Percentiles rank a stretch among this genome's conserved stretches.
phyloP scores from a whole-genome alignment of 305 asterid genomes.

The Salvia sclarea region DNA sequence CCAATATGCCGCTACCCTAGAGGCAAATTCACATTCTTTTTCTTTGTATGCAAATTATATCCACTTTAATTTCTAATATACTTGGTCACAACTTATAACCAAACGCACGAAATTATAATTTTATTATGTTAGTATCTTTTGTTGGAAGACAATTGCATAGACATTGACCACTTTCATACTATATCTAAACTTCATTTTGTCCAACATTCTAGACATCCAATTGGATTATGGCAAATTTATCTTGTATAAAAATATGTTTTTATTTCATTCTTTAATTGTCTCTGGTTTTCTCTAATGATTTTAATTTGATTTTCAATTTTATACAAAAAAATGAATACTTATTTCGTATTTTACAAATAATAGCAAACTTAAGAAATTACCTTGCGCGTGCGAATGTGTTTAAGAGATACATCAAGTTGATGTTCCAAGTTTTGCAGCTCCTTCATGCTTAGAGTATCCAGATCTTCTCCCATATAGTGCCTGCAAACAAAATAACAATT shows the following conservation, averaged over 20 bases:
- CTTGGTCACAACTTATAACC: not conserved
- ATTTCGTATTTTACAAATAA: too few species aligned
- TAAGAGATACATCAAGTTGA: conserved; percentile 72
- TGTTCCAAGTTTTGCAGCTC: conserved; percentile 87
- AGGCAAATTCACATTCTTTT: not conserved
- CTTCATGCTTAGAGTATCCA: conserved; percentile 55
- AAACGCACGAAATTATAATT: not conserved
- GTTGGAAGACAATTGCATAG: too few species aligned
- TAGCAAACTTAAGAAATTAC: conserved; percentile 28
- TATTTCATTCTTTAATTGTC: not conserved
- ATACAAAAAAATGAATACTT: too few species aligned
- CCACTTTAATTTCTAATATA: not conserved
- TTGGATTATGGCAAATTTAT: not conserved
- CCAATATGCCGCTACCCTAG: too few species aligned
- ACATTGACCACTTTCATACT: not conserved
- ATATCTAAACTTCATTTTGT: too few species aligned
- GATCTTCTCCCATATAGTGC: conserved; percentile 79
- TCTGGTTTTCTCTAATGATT: not conserved
- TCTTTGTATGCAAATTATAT: too few species aligned
- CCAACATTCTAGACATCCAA: too few species aligned
- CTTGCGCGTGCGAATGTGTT: conserved; percentile 73
- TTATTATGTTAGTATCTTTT: not conserved
- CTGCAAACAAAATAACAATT: conserved; percentile 41
- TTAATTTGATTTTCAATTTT: not conserved
- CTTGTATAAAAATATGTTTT: not conserved